These are phyloP conservation scores for Solanum ossicruentum DNA, from an alignment of 257 asterid genomes.

Conservation along the genomic window DNA sequence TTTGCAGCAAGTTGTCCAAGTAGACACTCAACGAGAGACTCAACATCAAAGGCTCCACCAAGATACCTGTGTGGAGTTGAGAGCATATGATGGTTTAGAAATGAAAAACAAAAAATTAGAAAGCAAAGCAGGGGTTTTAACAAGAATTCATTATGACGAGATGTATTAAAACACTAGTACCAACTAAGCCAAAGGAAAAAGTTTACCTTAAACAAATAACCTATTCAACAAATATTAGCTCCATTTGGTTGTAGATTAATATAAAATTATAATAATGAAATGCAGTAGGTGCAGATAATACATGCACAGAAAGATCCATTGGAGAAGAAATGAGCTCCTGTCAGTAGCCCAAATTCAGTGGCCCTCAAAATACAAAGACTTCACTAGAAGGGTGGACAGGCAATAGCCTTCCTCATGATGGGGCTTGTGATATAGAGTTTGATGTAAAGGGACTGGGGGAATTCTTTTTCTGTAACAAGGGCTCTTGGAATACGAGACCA, in stretches of 20 bases:
- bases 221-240: not conserved
- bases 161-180: not conserved
- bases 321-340: not conserved
- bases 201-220: not conserved
- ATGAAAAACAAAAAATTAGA: not conserved
- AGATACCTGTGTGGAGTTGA: constrained; percentile 43
- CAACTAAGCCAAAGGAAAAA: not conserved
- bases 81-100: not conserved
- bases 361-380: not conserved
- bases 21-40: constrained; percentile 81
- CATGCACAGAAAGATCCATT: not conserved
- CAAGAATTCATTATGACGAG: not conserved
- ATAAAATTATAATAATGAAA: not conserved
- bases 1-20: constrained; percentile 87
- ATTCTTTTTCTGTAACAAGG: not conserved
- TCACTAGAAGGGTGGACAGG: not conserved
- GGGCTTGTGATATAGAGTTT: not conserved
- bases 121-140: not conserved
- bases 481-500: not conserved
- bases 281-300: not conserved
- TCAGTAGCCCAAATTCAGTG: too few species aligned
- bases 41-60: constrained; percentile 92
- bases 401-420: not conserved
- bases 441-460: not conserved
- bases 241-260: not conserved